Conservation (phyloP, 2,329 filamentous ascomycete genomes). For the Fonsecaea erecta region DNA sequence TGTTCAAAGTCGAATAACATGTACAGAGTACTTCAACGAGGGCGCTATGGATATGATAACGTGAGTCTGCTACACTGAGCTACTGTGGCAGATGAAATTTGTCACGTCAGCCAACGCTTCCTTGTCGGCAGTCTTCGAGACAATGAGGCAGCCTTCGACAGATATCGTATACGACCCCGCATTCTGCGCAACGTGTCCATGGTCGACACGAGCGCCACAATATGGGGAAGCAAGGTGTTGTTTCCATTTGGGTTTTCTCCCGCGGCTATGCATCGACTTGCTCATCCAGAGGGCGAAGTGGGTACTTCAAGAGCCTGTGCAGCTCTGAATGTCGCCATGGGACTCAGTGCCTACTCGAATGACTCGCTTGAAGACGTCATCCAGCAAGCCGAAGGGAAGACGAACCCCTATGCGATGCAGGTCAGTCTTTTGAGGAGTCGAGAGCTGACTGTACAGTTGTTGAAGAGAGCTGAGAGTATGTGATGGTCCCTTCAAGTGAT, state of each 20-base stretch:
- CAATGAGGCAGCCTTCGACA: constrained; percentile 59
- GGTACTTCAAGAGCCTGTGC: constrained; percentile 56
- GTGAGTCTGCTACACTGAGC: constrained; percentile 33
- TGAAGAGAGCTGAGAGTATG: constrained; percentile 52
- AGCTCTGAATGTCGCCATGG: constrained; percentile 52
- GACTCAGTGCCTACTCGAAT: constrained; percentile 55
- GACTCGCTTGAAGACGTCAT: constrained; percentile 53
- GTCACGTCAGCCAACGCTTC: constrained; percentile 4
- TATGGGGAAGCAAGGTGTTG: constrained; percentile 52
- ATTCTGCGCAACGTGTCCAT: constrained; percentile 46
- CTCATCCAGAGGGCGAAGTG: constrained; percentile 58
- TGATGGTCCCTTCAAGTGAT: neutral
- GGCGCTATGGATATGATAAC: constrained; percentile 61
- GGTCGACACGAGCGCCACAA: constrained; percentile 47
- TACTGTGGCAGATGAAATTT: constrained; percentile 33
- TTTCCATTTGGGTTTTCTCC: constrained; percentile 61
- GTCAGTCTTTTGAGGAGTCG: constrained; percentile 38
- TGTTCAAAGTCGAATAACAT: neutral
- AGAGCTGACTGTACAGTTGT: constrained; percentile 47
- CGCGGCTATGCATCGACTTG: constrained; percentile 59
- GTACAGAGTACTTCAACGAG: constrained; percentile 61
- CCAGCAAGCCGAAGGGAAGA: constrained; percentile 38
- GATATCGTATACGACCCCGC: constrained; percentile 52
- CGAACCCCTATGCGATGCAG: constrained; percentile 39
- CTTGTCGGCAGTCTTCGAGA: constrained; percentile 47